Evolutionary conservation across 768 basidiomycete genomes (phyloP), one percentile per base, ranked within the genome.

Genomic region (Amanita pseudoporphyria): DNA sequence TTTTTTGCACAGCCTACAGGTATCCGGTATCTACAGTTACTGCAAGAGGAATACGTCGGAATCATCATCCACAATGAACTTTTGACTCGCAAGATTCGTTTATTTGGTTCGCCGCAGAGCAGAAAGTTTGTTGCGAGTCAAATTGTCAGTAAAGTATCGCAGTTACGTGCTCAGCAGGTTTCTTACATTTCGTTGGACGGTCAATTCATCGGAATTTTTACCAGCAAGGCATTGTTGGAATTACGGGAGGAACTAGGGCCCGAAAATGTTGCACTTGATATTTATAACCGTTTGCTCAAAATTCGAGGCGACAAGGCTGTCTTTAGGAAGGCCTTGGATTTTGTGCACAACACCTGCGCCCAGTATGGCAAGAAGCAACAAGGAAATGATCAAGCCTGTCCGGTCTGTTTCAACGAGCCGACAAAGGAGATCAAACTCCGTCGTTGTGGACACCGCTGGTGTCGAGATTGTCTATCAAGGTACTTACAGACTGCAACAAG

Each of bases 361-460:
- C 58, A 58, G 38, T 60, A 63, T 18, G 65, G 66, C 14, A 57
- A 66, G 40, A 55, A 53, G 28, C 58, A 9, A 9, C 19, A 16
- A 5, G 21, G 38, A n/a, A 14, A 35, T 50, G n/a, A 16, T 21
- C 10, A 26, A 5, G 57, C 60, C 7, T 91, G 87, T 56, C 87
- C 87, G 0, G 79, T 87, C 3, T 91, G 87, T 60, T 76, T 88
- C 51, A 72, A 72, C 47, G 71, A 77, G 37, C 72, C 73, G 1
- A 64, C 73, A 0, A 61, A 70, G 1, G 81, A 82, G 0, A 60
- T 80, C 3, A 68, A 67, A 9, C 69, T 88, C 1, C 61, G 59
- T 1, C 61, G 59, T 9, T 91, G 87, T 54, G 78, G 82, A 1
- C 87, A 91, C 60, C 57, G 57, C 1, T 87, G 79, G 76, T 90